Evolutionary conservation across 495 filamentous ascomycete genomes (phyloP).

Genomic region (Chaetomium cochliodes): DNA sequence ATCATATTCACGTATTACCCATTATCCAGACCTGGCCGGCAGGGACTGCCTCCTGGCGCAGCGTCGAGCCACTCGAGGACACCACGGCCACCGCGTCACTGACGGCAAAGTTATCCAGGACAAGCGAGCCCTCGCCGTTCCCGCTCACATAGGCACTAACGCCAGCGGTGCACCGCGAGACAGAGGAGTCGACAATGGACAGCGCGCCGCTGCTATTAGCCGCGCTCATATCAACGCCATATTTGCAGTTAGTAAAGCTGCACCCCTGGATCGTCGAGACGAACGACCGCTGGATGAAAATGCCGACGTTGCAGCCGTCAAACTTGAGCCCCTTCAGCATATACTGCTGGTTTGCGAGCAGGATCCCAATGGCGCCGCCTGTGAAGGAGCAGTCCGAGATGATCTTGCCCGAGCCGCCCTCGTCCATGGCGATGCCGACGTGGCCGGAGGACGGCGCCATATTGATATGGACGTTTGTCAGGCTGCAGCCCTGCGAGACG

Average conservation of each 20-base stretch:
- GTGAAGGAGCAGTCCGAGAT: constrained; percentile 50
- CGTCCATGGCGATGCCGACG: constrained; percentile 42
- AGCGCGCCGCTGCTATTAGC: constrained; percentile 44
- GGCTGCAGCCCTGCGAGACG: constrained; percentile 59
- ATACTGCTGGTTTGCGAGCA: constrained; percentile 53
- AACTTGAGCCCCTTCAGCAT: constrained; percentile 52
- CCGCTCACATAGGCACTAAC: constrained; percentile 42
- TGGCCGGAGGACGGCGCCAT: constrained; percentile 52
- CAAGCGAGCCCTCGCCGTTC: constrained; percentile 51
- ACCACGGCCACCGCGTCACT: constrained; percentile 23
- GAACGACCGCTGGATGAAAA: constrained; percentile 26
- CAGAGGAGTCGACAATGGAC: constrained; percentile 50
- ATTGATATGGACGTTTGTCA: constrained; percentile 62
- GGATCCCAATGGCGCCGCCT: constrained; percentile 52
- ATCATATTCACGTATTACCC: constrained; percentile 33
- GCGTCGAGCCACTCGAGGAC: constrained; percentile 22
- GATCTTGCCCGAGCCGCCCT: constrained; percentile 44
- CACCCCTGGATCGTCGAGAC: constrained; percentile 36
- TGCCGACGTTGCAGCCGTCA: constrained; percentile 34
- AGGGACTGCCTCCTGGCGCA: constrained; percentile 25
- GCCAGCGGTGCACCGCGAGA: constrained; percentile 48
- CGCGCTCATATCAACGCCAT: constrained; percentile 55
- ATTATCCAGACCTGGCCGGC: constrained; percentile 30
- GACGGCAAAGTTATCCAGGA: constrained; percentile 51
- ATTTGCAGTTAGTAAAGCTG: constrained; percentile 50